Evolutionary conservation across 768 basidiomycete genomes (phyloP).

Genomic region (Candolleomyces aberdarensis): DNA sequence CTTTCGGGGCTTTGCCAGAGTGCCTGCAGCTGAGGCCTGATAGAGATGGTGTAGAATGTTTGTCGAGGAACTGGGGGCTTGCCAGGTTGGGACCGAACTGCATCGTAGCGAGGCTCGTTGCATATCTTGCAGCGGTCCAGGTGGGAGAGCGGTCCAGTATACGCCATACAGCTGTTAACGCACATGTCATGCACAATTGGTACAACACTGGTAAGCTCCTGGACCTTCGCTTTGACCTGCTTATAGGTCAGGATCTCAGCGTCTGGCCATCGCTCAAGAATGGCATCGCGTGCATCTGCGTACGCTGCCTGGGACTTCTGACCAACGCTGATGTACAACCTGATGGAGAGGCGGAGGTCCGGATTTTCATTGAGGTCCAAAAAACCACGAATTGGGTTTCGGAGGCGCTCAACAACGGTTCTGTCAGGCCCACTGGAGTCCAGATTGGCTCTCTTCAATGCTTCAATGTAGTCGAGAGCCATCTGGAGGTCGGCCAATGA

Average conservation of each 20-base stretch:
- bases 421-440: constrained; percentile 19
- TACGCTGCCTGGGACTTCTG: constrained; percentile 6
- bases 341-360: constrained; percentile 3
- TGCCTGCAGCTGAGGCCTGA: constrained; percentile 42
- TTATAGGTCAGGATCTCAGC: constrained; percentile 23
- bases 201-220: constrained; percentile 29
- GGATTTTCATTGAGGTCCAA: constrained; percentile 12
- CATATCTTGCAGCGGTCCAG: constrained; percentile 24
- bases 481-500: background rate
- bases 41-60: constrained; percentile 34
- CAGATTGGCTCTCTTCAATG: constrained; percentile 17
- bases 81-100: background rate
- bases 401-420: constrained; percentile 20
- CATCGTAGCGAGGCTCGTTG: constrained; percentile 20
- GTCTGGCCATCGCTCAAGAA: background rate
- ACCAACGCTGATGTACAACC: constrained; percentile 8
- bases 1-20: constrained; percentile 18
- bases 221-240: constrained; percentile 21
- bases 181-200: constrained; percentile 41
- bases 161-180: constrained; percentile 27
- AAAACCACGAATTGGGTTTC: constrained; percentile 14
- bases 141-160: constrained; percentile 21
- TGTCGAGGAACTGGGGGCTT: constrained; percentile 20
- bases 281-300: too few species aligned
- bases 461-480: background rate